Evolutionary conservation across 2,329 filamentous ascomycete species (phyloP).

Genomic region (Cladosporium cucumerinum): DNA sequence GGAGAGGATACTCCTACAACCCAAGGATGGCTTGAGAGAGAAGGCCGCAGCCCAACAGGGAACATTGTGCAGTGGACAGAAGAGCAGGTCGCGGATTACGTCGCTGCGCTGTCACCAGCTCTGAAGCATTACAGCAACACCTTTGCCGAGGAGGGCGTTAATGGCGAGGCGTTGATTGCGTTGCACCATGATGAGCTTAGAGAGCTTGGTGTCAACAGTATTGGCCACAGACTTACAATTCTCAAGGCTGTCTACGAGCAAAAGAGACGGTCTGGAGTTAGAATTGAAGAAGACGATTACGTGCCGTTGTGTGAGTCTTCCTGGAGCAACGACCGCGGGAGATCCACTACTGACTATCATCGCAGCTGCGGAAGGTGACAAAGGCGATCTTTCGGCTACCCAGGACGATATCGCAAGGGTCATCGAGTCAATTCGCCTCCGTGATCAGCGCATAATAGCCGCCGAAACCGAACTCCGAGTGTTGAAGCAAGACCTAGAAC

Average conservation of each 20-base stretch:
- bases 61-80: conserved; percentile 77
- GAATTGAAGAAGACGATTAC: conserved; percentile 89
- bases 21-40: conserved; percentile 34
- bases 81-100: conserved; percentile 87
- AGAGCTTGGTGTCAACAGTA: conserved; percentile 88
- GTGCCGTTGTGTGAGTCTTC: conserved; percentile 58
- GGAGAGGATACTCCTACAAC: conserved; percentile 75
- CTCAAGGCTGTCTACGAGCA: conserved; percentile 95
- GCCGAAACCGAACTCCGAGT: conserved; percentile 80
- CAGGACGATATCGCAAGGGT: conserved; percentile 90
- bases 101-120: conserved; percentile 47
- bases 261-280: conserved; percentile 89
- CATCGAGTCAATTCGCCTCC: conserved; percentile 81
- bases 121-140: conserved; percentile 35
- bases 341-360: conserved; percentile 21
- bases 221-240: conserved; percentile 90
- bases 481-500: conserved; percentile 55
- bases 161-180: conserved; percentile 84
- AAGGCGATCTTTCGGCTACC: conserved; percentile 80
- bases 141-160: conserved; percentile 80
- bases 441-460: conserved; percentile 83
- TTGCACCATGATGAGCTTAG: conserved; percentile 90
- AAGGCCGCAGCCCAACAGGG: conserved; percentile 60
- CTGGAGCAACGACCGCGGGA: not conserved
- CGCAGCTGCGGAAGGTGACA: conserved; percentile 82